These are phyloP conservation scores for Raphidocelis subcapitata DNA, from an alignment of 139 green algal genomes.

Conservation along the genomic window DNA sequence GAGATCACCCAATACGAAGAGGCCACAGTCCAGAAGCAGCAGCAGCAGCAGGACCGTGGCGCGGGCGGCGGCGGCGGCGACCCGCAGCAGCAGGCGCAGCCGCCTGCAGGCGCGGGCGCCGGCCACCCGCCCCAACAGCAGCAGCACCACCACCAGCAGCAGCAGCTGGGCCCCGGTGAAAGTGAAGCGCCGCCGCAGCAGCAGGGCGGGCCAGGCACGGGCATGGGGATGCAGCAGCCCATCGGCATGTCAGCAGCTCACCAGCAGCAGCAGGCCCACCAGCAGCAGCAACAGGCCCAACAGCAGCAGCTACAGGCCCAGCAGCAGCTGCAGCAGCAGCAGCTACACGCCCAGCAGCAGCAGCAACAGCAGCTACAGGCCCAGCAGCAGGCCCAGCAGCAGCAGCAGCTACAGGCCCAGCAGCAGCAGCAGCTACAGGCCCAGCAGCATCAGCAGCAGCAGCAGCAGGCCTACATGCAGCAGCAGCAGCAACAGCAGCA, in stretches of 20 bases:
- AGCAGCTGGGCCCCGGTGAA: background rate
- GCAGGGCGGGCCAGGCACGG: background rate
- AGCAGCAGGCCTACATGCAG: background rate
- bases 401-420: no score
- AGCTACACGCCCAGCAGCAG: background rate
- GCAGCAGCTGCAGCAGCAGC: background rate
- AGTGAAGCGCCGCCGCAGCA: background rate
- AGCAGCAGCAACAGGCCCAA: background rate
- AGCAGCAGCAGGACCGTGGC: conserved; percentile 16
- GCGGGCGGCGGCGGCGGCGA: conserved; percentile 8
- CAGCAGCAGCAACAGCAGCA: conserved; percentile 1
- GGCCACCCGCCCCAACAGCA: background rate
- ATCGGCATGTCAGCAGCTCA: background rate
- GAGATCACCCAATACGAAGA: conserved; percentile 9
- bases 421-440: conserved; percentile 11
- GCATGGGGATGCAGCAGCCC: conserved; percentile 9
- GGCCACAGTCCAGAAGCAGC: background rate
- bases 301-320: background rate
- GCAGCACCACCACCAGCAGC: conserved; percentile 6
- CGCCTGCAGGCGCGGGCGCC: no score
- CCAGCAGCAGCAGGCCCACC: background rate
- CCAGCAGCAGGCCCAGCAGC: background rate
- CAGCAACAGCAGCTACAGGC: conserved; percentile 11
- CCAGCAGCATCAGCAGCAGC: conserved; percentile 7
- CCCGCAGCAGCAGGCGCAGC: conserved; percentile 10